Percentiles rank a stretch among this genome's conserved stretches.
These are phyloP conservation scores for Pythium oligandrum DNA, from an alignment of 352 stramenopile genomes.

Conservation along the genomic window DNA sequence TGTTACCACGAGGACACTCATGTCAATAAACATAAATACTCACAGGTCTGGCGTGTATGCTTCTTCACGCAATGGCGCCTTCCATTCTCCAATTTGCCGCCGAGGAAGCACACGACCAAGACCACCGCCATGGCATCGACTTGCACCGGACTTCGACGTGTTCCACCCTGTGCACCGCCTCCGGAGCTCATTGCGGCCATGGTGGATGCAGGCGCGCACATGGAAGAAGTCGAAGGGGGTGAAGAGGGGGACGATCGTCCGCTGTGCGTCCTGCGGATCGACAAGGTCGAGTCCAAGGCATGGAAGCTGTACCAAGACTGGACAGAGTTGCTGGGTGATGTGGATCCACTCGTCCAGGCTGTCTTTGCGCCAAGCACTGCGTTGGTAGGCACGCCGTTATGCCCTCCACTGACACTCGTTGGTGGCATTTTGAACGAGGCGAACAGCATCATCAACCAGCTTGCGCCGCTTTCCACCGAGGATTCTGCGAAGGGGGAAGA, in stretches of 20 bases:
- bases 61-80: too few species aligned
- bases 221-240: conserved; percentile 14
- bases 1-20: too few species aligned
- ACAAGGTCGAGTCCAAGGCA: conserved; percentile 6
- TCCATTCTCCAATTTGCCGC: too few species aligned
- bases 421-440: conserved; percentile 7
- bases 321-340: background rate
- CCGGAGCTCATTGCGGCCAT: background rate
- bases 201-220: conserved; percentile 5
- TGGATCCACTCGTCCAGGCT: conserved; percentile 1
- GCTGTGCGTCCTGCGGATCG: conserved; percentile 14
- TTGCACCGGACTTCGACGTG: too few species aligned
- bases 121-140: too few species aligned
- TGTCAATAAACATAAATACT: too few species aligned
- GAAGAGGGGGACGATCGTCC: background rate
- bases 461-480: conserved; percentile 5
- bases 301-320: conserved; percentile 2
- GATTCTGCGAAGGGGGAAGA: conserved; percentile 1
- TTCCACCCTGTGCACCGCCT: background rate
- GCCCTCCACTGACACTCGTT: conserved; percentile 3
- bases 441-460: conserved; percentile 7
- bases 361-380: background rate
- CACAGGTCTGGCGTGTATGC: too few species aligned
- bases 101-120: too few species aligned
- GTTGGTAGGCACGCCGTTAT: background rate